These are phyloP conservation scores for Parsonsia alboflavescens DNA, from an alignment of 257 asterid species.

Conservation along the genomic window DNA sequence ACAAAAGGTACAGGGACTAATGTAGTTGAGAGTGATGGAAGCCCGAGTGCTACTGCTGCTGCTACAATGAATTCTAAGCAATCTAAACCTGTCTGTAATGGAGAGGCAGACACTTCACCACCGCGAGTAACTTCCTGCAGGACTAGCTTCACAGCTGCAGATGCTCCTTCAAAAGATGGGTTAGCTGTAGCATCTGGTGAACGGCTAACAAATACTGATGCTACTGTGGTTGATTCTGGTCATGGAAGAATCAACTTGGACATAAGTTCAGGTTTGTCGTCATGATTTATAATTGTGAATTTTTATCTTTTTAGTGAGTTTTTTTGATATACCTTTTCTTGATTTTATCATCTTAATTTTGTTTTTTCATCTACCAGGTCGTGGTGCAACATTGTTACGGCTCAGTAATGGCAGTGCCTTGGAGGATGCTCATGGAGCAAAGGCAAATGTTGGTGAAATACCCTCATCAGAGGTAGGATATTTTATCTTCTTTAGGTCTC, in stretches of 20 bases:
- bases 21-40: conserved; percentile 55
- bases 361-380: conserved; percentile 38
- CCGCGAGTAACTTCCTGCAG: conserved; percentile 33
- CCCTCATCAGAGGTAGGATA: conserved; percentile 54
- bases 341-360: conserved; percentile 8
- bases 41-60: conserved; percentile 36
- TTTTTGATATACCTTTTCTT: neutral
- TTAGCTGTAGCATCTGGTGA: conserved; percentile 37
- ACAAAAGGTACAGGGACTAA: conserved; percentile 30
- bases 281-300: neutral
- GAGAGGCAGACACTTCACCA: conserved; percentile 49
- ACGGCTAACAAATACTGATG: conserved; percentile 39
- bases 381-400: conserved; percentile 35
- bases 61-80: conserved; percentile 42
- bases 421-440: conserved; percentile 42
- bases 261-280: conserved; percentile 26
- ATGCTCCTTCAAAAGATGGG: conserved; percentile 40
- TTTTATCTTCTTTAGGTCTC: neutral
- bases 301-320: neutral
- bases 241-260: conserved; percentile 41
- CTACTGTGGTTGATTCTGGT: conserved; percentile 27
- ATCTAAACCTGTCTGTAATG: conserved; percentile 47
- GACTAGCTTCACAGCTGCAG: conserved; percentile 41
- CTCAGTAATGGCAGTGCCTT: conserved; percentile 46
- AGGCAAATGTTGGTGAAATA: conserved; percentile 38